Evolutionary conservation across 2,329 filamentous ascomycete species (phyloP).

Genomic region (Aschersonia sp.): DNA sequence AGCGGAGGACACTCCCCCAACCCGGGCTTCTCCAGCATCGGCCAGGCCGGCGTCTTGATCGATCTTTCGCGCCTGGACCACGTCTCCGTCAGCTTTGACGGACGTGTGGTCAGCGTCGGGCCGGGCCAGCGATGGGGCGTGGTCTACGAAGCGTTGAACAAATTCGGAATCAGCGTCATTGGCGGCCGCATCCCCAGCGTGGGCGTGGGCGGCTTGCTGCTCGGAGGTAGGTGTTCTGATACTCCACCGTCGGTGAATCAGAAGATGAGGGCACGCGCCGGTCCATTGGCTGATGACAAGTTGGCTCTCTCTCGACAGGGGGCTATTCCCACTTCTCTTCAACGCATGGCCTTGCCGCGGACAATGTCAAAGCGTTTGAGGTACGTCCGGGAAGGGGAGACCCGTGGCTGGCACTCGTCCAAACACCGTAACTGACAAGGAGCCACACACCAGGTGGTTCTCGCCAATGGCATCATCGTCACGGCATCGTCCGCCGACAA

Average conservation of each 20-base stretch:
- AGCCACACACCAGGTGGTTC: constrained; percentile 1
- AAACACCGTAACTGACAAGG: not conserved
- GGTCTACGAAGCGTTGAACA: constrained; percentile 9
- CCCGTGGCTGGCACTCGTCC: not conserved
- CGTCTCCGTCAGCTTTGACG: not conserved
- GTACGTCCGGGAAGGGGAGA: constrained; percentile 7
- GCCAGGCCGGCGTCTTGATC: constrained; percentile 3
- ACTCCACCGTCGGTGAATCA: not conserved
- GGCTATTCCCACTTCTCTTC: constrained; percentile 2
- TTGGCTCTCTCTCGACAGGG: not conserved
- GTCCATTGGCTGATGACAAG: not conserved
- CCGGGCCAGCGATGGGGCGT: constrained; percentile 9
- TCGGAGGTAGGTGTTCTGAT: constrained; percentile 26
- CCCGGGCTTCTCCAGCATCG: constrained; percentile 4
- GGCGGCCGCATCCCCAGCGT: constrained; percentile 11
- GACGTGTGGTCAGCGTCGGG: constrained; percentile 13
- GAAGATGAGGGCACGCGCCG: too few relatives aligned
- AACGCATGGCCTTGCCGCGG: constrained; percentile 20
- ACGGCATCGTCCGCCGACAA: constrained; percentile 16
- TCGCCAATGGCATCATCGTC: constrained; percentile 20
- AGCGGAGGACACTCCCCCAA: constrained; percentile 5
- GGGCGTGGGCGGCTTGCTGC: constrained; percentile 10
- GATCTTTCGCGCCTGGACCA: constrained; percentile 3
- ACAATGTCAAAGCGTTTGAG: constrained; percentile 22
- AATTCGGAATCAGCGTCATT: constrained; percentile 7